Base-by-base conservation (phyloP, 139 green algal genomes). In the Ulvella scutata region DNA sequence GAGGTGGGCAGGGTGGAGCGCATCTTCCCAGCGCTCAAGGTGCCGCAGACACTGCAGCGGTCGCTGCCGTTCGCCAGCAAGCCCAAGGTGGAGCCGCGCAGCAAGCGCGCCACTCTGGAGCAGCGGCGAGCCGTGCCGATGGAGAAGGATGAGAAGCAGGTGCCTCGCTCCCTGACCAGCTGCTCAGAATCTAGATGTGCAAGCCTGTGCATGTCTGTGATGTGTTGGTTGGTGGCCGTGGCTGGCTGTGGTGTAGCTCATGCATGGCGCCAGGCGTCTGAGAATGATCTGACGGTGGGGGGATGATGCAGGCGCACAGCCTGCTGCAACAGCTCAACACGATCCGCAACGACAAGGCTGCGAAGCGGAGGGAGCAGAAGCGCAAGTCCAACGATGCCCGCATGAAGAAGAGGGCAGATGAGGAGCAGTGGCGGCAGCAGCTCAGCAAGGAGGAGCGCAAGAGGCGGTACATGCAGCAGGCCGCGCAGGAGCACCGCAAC, bases 31-130 rank as follows among this genome's bases (percentile, higher is more conserved):
- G 88, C 92, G 0, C 88, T 99, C 21, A 90, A 92, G 67, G 80
- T 98, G 3, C 93, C 93, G 6, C 31, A 67, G 51, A 26, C 38
- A 43, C 38, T 72, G 34, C 88, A 91, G 81, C 87, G 88, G 3
- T 86, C 85, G 20, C 85, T 98, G 78, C 93, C 93, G 1, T 98
- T 93, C 88, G 94, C 96, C 81, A 92, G 83, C 77, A 98, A 98
- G 87, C 93, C 93, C 36, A 97, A 96, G 82, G 38, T 90, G 38
- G 85, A 93, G 81, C 31, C 72, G 0, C 39, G 61, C 3, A 79
- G 88, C 43, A 91, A 92, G 82, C 77, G 80, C 26, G 87, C 91
- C 82, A 92, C 84, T 4, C 83, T 97, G 51, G 92, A 97, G 75
- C 86, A 92, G 82, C 83, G 83, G 73, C 87, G 92, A 7, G 91